Evolutionary conservation across 768 basidiomycete species (phyloP), one percentile per base, ranked within the genome.

Genomic region (Kockovaella imperatae): DNA sequence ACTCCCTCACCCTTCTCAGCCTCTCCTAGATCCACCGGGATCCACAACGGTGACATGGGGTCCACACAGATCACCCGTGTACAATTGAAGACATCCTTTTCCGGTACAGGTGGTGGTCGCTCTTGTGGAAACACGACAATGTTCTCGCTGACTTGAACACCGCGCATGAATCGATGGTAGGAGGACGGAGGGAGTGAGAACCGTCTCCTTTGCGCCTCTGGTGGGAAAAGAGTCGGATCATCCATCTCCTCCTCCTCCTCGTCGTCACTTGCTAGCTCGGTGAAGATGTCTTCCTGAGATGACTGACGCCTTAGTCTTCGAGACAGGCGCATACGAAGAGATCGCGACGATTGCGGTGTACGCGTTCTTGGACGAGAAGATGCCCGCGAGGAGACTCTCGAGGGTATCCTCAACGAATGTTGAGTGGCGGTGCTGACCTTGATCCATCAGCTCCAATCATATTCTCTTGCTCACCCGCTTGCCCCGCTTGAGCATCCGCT

Each of bases 241-340:
- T 23, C 46, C 32, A 29, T 28, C 29, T 54, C 47, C 44, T 41
- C 38, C 42, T 39, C 39, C 40, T 54, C 47, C 38, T 50, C 36
- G 29, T 49, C 41, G 6, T 56, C 50, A 17, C 44, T 45, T 14
- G 25, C 49, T 2, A 62, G 17, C 31, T 62, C 56, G 7, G 60
- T 62, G 31, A 58, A 62, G 4, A 47, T 44, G 28, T 62, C 60
- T 42, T 62, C 56, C 10, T 53, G n/a, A 18, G 46, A 45, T 32
- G 46, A 20, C 2, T 36, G 42, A 28, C 60, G 17, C n/a, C 35
- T 46, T 14, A 62, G 6, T 18, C 47, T 39, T 18, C 51, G 32
- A n/a, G 38, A 36, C 18, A 61, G 35, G 13, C 50, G 25, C 21
- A 35, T 7, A 15, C 50, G 28, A n/a, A 51, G n/a, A 29, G 47